Evolutionary conservation across 2,329 filamentous ascomycete genomes (phyloP).

Genomic region (Aureobasidium sp.): DNA sequence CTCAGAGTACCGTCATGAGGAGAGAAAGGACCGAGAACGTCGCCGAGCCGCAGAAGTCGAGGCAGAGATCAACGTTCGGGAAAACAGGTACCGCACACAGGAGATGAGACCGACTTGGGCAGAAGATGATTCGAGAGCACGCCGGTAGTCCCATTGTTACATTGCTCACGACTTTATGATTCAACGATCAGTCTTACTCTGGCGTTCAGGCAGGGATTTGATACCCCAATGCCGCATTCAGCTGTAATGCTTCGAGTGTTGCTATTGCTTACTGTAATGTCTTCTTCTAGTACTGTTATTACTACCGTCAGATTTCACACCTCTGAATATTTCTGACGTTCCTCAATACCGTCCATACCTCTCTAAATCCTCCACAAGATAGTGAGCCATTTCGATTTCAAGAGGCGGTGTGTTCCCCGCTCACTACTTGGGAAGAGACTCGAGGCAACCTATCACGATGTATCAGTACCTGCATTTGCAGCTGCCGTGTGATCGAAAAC

Average conservation of each 20-base stretch:
- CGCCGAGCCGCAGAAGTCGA: neutral
- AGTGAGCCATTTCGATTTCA: neutral
- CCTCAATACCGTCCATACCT: neutral
- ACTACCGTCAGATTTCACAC: neutral
- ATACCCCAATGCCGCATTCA: neutral
- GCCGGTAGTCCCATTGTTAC: neutral
- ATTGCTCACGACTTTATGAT: neutral
- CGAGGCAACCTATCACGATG: neutral
- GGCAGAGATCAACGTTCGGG: neutral
- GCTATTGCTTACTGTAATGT: neutral
- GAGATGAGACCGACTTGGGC: slow-evolving; percentile 6
- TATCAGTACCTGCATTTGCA: neutral
- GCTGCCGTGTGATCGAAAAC: neutral
- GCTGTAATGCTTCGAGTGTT: neutral
- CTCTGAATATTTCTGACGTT: neutral
- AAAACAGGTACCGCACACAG: slow-evolving; percentile 1
- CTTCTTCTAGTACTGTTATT: neutral
- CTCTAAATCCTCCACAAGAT: neutral
- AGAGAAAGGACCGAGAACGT: neutral
- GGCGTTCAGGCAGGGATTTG: neutral
- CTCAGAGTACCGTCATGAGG: slow-evolving; percentile 8
- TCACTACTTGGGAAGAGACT: neutral
- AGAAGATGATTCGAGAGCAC: neutral
- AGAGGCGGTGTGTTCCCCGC: neutral
- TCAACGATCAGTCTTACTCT: neutral